phyloP scores from a whole-genome alignment of 352 stramenopile genomes.

The Phytophthora gonapodyides region DNA sequence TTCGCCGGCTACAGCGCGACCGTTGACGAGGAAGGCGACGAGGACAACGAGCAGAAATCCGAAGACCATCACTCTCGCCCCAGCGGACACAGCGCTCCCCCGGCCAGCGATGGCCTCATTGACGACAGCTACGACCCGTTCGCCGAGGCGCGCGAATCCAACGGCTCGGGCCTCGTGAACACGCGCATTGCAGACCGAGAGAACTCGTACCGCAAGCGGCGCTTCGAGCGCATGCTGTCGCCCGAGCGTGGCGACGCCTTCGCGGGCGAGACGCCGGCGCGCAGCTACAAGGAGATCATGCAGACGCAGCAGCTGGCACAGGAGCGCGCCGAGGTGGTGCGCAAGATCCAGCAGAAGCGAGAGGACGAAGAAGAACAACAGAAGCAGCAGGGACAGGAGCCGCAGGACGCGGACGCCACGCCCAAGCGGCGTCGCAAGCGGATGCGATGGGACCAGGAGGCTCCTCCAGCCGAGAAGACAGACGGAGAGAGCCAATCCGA shows the following conservation, averaged over 20 bases:
- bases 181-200: constrained; percentile 95
- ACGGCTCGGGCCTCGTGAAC: constrained; percentile 93
- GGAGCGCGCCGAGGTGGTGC: constrained; percentile 86
- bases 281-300: constrained; percentile 92
- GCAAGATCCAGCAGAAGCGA: constrained; percentile 87
- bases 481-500: constrained; percentile 69
- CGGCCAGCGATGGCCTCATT: constrained; percentile 55
- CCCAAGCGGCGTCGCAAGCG: constrained; percentile 72
- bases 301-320: constrained; percentile 87
- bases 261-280: constrained; percentile 76
- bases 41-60: constrained; percentile 38
- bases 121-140: constrained; percentile 93
- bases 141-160: constrained; percentile 69
- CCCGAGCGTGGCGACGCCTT: constrained; percentile 93
- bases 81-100: neutral
- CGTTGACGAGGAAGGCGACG: constrained; percentile 63
- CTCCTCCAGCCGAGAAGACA: constrained; percentile 52
- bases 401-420: constrained; percentile 36
- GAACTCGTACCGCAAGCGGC: constrained; percentile 90
- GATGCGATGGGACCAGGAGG: constrained; percentile 88
- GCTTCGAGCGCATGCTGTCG: constrained; percentile 89
- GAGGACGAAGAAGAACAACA: constrained; percentile 60
- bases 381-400: constrained; percentile 39
- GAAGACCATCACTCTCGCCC: constrained; percentile 38
- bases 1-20: constrained; percentile 67